A percentile compares a stretch with the other conserved stretches of the same genome.
These are phyloP conservation scores for Saprolegnia diclina DNA, from an alignment of 352 stramenopile species.

Conservation along the genomic window DNA sequence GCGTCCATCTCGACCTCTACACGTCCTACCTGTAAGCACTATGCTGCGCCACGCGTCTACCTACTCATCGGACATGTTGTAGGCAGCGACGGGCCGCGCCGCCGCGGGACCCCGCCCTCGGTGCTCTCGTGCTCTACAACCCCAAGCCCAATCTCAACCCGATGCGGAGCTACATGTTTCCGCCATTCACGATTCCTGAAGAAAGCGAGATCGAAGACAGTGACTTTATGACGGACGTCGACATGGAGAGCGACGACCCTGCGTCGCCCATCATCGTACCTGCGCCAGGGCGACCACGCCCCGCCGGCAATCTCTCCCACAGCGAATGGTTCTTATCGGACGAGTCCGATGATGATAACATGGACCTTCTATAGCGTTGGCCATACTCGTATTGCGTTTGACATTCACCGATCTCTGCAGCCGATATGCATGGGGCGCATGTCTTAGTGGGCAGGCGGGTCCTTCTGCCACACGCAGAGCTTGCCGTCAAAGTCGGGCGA, in stretches of 20 bases:
- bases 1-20: slow-evolving; percentile 13
- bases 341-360: slow-evolving; percentile 14
- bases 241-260: slow-evolving; percentile 19
- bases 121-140: slow-evolving; percentile 17
- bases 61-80: not conserved
- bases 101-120: slow-evolving; percentile 11
- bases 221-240: slow-evolving; percentile 17
- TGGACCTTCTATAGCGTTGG: slow-evolving; percentile 13
- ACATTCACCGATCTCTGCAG: too few relatives aligned
- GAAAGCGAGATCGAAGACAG: slow-evolving; percentile 3
- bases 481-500: slow-evolving; percentile 84
- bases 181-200: slow-evolving; percentile 23
- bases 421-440: too few relatives aligned
- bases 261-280: not conserved
- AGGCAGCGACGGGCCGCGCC: not conserved
- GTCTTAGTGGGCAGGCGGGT: not conserved
- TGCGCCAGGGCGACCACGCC: not conserved
- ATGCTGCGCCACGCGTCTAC: too few relatives aligned
- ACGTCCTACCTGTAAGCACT: slow-evolving; percentile 6
- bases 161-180: slow-evolving; percentile 11
- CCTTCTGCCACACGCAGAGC: slow-evolving; percentile 59
- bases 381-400: too few relatives aligned
- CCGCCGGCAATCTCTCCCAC: slow-evolving; percentile 14
- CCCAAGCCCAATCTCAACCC: not conserved
- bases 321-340: slow-evolving; percentile 22